A percentile compares a stretch with the other conserved stretches of the same genome.
Conservation (phyloP, 1,139 yeast species). For the Diutina scorzettiae region DNA sequence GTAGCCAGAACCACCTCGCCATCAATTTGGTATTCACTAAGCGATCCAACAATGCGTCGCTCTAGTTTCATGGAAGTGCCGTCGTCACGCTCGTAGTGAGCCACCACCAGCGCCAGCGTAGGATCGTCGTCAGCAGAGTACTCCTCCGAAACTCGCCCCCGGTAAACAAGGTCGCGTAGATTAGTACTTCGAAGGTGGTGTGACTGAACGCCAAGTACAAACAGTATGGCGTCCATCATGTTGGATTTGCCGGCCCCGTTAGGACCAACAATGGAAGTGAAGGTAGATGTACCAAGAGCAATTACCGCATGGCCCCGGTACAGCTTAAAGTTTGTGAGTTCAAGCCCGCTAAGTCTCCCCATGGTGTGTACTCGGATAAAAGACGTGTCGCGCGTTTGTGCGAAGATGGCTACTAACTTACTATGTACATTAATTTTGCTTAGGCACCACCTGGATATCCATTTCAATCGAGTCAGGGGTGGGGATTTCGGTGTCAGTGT, state of each 20-base stretch:
- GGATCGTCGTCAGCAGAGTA: not conserved
- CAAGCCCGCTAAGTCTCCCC: slow-evolving; percentile 72
- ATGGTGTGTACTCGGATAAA: slow-evolving; percentile 17
- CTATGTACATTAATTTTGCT: slow-evolving; percentile 4
- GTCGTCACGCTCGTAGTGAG: slow-evolving; percentile 54
- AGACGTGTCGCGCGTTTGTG: slow-evolving; percentile 3
- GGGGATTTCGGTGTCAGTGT: not conserved
- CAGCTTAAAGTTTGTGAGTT: slow-evolving; percentile 80
- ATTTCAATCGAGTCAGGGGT: not conserved
- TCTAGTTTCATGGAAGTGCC: slow-evolving; percentile 42
- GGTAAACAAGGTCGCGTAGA: slow-evolving; percentile 65
- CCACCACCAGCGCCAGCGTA: slow-evolving; percentile 60
- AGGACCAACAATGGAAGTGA: slow-evolving; percentile 92
- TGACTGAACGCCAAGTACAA: slow-evolving; percentile 80
- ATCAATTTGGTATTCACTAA: slow-evolving; percentile 62
- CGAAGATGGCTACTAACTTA: not conserved
- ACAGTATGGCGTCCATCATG: slow-evolving; percentile 97
- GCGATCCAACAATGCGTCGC: slow-evolving; percentile 47
- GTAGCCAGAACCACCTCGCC: slow-evolving; percentile 47
- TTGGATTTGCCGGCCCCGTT: slow-evolving; percentile 97
- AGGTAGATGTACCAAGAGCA: slow-evolving; percentile 73
- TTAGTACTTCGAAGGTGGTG: slow-evolving; percentile 65
- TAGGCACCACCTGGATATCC: not conserved
- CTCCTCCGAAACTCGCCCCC: slow-evolving; percentile 38
- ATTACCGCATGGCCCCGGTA: slow-evolving; percentile 66